Conservation (phyloP, 163 green algal species). For the Volvox carteri region DNA sequence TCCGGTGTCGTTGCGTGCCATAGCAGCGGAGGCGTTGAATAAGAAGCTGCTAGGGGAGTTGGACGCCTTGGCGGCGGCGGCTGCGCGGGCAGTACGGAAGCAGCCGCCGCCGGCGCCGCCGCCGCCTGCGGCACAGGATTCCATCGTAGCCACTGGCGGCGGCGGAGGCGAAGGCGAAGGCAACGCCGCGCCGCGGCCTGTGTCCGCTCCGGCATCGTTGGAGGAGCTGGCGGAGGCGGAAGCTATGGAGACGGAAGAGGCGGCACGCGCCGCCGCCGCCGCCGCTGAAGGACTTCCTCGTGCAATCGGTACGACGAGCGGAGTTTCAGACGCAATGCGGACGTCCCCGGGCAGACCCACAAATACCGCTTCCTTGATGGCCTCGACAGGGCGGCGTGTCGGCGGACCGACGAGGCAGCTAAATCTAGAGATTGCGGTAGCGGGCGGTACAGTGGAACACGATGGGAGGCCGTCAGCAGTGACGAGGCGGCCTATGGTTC, state of each 20-base stretch:
- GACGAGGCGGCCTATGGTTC: background rate
- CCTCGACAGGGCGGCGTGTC: background rate
- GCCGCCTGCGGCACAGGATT: background rate
- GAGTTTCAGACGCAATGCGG: too few relatives aligned
- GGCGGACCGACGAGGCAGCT: background rate
- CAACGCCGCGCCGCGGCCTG: background rate
- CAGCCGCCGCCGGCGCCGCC: background rate
- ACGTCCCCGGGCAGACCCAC: too few relatives aligned
- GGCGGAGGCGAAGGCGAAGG: background rate
- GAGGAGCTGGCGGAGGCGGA: constrained; percentile 3
- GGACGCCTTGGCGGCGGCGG: constrained; percentile 10
- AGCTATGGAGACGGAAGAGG: background rate
- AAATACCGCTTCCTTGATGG: too few relatives aligned
- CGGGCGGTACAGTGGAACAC: background rate
- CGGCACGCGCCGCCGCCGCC: background rate
- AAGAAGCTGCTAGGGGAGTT: constrained; percentile 54
- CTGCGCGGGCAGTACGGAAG: background rate
- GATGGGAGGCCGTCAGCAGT: background rate
- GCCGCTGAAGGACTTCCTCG: too few relatives aligned
- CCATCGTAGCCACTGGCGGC: background rate
- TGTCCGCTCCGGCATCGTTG: constrained; percentile 26
- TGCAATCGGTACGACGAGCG: too few relatives aligned
- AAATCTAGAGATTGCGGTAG: constrained; percentile 1
- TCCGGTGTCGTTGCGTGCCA: constrained; percentile 35
- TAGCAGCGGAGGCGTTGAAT: constrained; percentile 56